These are phyloP conservation scores for Sclerotinia subarctica DNA, from an alignment of 2,329 filamentous ascomycete species.

Conservation along the genomic window DNA sequence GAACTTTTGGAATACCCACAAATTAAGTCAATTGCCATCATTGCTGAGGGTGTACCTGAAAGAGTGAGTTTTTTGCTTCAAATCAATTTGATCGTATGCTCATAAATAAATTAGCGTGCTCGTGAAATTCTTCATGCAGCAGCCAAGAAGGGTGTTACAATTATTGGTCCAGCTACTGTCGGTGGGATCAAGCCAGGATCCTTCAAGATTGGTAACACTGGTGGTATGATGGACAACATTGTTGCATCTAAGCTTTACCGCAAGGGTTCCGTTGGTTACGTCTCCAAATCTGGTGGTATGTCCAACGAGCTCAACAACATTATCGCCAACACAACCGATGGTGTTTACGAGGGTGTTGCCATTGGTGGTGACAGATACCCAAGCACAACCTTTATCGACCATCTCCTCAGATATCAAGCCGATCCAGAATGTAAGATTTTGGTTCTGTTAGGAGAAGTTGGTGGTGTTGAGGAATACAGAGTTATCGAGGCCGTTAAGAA, in stretches of 20 bases:
- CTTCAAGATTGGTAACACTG: slow-evolving; percentile 99
- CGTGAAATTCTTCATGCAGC: slow-evolving; percentile 97
- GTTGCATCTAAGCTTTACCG: slow-evolving; percentile 99
- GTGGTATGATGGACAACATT: slow-evolving; percentile 99
- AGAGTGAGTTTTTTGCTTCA: slow-evolving; percentile 60
- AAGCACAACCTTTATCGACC: slow-evolving; percentile 98
- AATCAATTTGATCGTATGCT: slow-evolving; percentile 2
- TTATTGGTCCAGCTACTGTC: slow-evolving; percentile 96
- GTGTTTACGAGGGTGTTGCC: slow-evolving; percentile 98
- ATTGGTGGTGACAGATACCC: slow-evolving; percentile 99
- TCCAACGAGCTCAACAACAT: slow-evolving; percentile 99
- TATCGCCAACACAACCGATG: slow-evolving; percentile 90
- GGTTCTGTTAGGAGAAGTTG: slow-evolving; percentile 92
- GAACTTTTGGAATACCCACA: slow-evolving; percentile 97
- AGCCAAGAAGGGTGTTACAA: slow-evolving; percentile 97
- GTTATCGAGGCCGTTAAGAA: slow-evolving; percentile 97
- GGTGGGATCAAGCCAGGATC: slow-evolving; percentile 99
- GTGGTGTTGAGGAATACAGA: slow-evolving; percentile 99
- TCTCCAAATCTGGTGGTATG: slow-evolving; percentile 99
- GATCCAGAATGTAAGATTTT: slow-evolving; percentile 98
- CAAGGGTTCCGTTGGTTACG: slow-evolving; percentile 96
- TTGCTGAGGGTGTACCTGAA: slow-evolving; percentile 98
- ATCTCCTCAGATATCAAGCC: slow-evolving; percentile 92
- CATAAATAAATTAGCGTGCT: slow-evolving; percentile 63
- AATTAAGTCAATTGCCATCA: slow-evolving; percentile 98